These are phyloP conservation scores for Erysimum cheiri DNA, from an alignment of 441 rosid species.

Conservation along the genomic window DNA sequence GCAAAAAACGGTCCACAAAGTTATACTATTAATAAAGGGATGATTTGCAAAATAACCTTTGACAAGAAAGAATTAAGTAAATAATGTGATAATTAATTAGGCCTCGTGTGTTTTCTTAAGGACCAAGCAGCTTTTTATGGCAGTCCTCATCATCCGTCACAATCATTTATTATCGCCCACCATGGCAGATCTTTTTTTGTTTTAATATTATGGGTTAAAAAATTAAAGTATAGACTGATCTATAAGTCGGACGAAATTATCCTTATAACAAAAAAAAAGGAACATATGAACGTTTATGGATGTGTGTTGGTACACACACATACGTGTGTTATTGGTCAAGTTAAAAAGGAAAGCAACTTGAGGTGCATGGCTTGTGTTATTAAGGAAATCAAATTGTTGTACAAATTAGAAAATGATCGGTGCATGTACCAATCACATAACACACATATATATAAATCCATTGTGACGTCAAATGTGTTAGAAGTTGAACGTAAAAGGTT, in stretches of 20 bases:
- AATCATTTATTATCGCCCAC: conserved; percentile 38
- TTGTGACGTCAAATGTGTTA: conserved; percentile 40
- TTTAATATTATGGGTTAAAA: too few species aligned
- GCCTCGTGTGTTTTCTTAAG: conserved; percentile 46
- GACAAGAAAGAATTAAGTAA: too few species aligned
- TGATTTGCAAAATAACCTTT: too few species aligned
- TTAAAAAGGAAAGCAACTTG: conserved; percentile 42
- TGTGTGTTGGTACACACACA: conserved; percentile 3
- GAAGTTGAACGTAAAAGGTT: conserved; percentile 27
- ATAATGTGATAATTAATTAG: conserved; percentile 15
- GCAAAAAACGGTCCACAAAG: conserved; percentile 28
- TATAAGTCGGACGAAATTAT: background rate
- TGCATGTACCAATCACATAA: conserved; percentile 41
- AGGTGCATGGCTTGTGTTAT: conserved; percentile 44
- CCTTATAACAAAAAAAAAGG: background rate
- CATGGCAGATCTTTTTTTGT: conserved; percentile 11
- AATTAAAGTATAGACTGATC: background rate
- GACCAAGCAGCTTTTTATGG: conserved; percentile 44
- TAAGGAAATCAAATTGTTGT: conserved; percentile 38
- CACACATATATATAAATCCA: conserved; percentile 20
- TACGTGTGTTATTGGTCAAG: conserved; percentile 34
- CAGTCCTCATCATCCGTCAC: conserved; percentile 44
- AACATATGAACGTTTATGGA: conserved; percentile 15
- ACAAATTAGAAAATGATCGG: conserved; percentile 44
- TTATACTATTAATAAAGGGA: background rate